phyloP scores from a whole-genome alignment of 75 land plant genomes.

The Sequoiadendron giganteum region DNA sequence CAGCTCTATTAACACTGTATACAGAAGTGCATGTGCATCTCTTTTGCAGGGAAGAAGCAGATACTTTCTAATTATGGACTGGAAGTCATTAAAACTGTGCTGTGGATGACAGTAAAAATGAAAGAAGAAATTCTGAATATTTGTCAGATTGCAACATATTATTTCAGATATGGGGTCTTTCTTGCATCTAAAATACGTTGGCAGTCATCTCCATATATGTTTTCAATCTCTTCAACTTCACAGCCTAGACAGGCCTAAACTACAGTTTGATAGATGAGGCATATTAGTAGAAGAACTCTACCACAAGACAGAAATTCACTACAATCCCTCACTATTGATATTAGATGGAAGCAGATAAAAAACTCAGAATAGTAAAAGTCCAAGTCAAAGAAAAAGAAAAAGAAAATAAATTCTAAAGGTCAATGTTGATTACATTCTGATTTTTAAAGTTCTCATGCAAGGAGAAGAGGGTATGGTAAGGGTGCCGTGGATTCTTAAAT shows the following conservation, averaged over 20 bases:
- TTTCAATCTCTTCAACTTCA: background rate
- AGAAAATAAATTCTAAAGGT: background rate
- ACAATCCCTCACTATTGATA: background rate
- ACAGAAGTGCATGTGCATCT: background rate
- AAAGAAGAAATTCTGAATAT: background rate
- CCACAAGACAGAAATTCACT: background rate
- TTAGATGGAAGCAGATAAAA: too few relatives aligned
- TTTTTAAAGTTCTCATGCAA: background rate
- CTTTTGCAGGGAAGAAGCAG: background rate
- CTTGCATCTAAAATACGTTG: background rate
- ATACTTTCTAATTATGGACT: background rate
- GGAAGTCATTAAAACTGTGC: background rate
- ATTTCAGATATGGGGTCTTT: background rate
- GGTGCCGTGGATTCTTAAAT: background rate
- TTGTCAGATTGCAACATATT: background rate
- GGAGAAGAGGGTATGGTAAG: background rate
- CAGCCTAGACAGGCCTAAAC: background rate
- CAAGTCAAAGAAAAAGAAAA: background rate
- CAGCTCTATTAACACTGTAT: background rate
- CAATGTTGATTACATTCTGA: background rate
- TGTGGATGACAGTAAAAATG: background rate
- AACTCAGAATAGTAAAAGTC: background rate
- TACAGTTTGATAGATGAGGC: background rate
- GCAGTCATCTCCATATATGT: background rate
- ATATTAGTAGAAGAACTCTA: background rate